Base-by-base conservation (phyloP, 176 grass and related monocot species). In the Chloris gayana region DNA sequence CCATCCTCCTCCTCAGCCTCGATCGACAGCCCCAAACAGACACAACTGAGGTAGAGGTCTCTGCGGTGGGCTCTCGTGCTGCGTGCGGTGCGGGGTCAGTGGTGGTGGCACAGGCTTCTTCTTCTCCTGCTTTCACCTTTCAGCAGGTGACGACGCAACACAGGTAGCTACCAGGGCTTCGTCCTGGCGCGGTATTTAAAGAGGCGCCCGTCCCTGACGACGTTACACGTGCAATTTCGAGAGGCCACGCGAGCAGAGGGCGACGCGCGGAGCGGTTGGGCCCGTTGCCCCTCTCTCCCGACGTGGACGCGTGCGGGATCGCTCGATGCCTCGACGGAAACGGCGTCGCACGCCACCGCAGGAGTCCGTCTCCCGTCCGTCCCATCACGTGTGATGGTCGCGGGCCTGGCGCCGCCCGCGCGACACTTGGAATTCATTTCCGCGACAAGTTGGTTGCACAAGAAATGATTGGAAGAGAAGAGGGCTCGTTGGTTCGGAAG, bases 161-260 rank as follows among this genome's bases (percentile, higher is more conserved):
- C 18, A 14, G n/a, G 22, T 57, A 66, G n/a, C 54, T 57, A 66
- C 1, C 26, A 4, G 21, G 59, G 64, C 41, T 18, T 31, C 59
- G 30, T 44, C 44, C 62, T n/a, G 62, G 76, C 76, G 61, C 62
- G 62, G 76, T 66, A 78, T 67, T 67, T 78, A 78, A 78, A 47
- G 76, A 15, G 62, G 19, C 7, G 53, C 11, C 14, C 13, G 4
- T 5, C 3, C 0, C 50, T 17, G 7, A 24, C 54, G 22, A 47
- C 75, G 75, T 46, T 24, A 57, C 75, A 78, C 75, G 75, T 78
- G 75, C 75, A 35, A 21, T 15, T 18, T 50, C 14, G 47, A 31
- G 27, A 46, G 1, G 11, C 6, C 41, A 45, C 67, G 67, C 14
- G 41, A 46, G 68, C 68, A 3, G 68, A 21, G 13, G 37, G 67